Conservation (phyloP, 2,329 filamentous ascomycete species). For the Colletotrichum aenigma region DNA sequence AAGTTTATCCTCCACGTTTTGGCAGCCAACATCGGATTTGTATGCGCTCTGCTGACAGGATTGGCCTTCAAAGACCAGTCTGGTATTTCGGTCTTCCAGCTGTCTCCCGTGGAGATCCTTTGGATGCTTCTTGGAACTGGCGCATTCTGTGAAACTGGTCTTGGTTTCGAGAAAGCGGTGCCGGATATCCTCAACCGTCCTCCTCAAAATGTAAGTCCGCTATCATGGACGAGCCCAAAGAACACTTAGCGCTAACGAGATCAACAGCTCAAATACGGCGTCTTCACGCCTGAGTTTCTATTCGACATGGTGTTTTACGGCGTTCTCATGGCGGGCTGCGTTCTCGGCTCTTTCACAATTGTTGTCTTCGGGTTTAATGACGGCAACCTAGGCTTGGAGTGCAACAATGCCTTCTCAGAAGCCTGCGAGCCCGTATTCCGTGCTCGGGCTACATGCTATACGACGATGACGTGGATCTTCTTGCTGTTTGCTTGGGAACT, state of each 20-base stretch:
- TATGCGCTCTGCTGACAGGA: conserved; percentile 71
- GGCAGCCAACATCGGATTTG: conserved; percentile 74
- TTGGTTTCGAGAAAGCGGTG: conserved; percentile 74
- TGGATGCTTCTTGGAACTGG: conserved; percentile 86
- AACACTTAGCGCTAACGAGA: not conserved
- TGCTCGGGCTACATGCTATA: conserved; percentile 75
- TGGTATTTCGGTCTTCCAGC: conserved; percentile 72
- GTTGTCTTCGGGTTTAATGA: conserved; percentile 67
- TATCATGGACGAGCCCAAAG: not conserved
- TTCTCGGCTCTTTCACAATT: conserved; percentile 65
- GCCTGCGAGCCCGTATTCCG: conserved; percentile 70
- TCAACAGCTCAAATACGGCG: conserved; percentile 56
- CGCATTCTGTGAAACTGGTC: conserved; percentile 76
- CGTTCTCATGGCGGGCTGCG: conserved; percentile 69
- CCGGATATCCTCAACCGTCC: conserved; percentile 72
- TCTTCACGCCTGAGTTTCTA: conserved; percentile 71
- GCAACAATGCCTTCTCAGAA: conserved; percentile 61
- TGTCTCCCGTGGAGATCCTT: conserved; percentile 77
- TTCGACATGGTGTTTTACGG: conserved; percentile 73
- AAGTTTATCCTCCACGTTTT: conserved; percentile 75
- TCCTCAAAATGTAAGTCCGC: conserved; percentile 50
- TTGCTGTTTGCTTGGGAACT: conserved; percentile 82
- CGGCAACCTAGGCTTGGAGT: conserved; percentile 58
- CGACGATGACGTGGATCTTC: conserved; percentile 76
- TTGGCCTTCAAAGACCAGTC: conserved; percentile 72